Evolutionary conservation across 495 filamentous ascomycete genomes (phyloP), one percentile per base, ranked within the genome.

Genomic region (Apodospora peruviana): DNA sequence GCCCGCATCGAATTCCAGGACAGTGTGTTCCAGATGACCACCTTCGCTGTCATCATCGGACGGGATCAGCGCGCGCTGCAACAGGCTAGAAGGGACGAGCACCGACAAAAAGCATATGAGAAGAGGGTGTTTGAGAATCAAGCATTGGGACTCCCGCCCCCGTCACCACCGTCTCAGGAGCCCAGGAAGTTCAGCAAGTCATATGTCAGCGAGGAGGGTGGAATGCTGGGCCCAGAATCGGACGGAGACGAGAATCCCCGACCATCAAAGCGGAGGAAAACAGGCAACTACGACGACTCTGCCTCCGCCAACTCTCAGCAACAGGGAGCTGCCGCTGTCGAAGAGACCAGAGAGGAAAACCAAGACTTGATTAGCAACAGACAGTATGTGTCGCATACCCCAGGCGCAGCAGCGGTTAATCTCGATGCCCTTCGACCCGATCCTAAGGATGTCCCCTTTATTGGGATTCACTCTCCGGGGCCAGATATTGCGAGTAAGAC

Each of bases 381-480:
- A 45, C 70, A 75, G 52, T 72, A 75, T 36, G 69, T 74, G n/a
- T 74, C 72, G 5, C 72, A 75, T 39, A 73, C 69, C 0, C 74
- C 68, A 12, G 70, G 69, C 16, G 71, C 76, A 2, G 69, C 65
- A 20, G 69, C 74, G 5, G 74, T 80, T 25, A 72, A 80, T 54
- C 61, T 77, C 42, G 70, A 57, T 21, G 64, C 69, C 17, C 68
- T 79, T 41, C 68, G 70, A n/a, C 77, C 80, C 2, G 76, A 75
- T 5, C 80, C 80, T 3, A 66, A 84, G 48, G 74, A 85, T 18
- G 85, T 84, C 50, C 86, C 88, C 2, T 79, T 90, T 12, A 80
- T 95, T 50, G 83, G 84, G 3, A 91, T 95, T 34, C 89, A 93
- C 55, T 88, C 87, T 4, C 81, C 84, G 1, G 79, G 79, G 5